Evolutionary conservation across 208 protist genomes (phyloP).

Genomic region (Leishmania amazonensis): DNA sequence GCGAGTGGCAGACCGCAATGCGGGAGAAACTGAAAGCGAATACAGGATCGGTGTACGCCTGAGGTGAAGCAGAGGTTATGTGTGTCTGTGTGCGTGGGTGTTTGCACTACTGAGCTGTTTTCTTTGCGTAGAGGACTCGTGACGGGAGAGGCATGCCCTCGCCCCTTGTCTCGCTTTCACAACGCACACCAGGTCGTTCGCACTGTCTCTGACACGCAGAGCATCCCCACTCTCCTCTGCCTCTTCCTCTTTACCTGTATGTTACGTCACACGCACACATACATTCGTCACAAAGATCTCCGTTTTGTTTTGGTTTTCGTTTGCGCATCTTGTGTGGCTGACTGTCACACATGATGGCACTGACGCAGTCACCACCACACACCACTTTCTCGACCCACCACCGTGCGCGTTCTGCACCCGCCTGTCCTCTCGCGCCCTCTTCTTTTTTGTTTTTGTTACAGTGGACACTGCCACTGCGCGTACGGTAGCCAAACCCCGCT

Average conservation of each 20-base stretch:
- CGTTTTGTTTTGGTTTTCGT: background rate
- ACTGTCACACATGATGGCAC: background rate
- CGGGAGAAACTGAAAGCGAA: slow-evolving; percentile 32
- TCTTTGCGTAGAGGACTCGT: background rate
- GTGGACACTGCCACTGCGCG: background rate
- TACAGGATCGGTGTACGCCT: slow-evolving; percentile 29
- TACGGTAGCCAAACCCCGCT: background rate
- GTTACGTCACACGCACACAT: background rate
- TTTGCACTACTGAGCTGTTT: background rate
- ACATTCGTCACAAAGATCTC: background rate
- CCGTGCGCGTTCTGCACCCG: background rate
- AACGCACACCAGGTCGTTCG: background rate
- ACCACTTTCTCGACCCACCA: background rate
- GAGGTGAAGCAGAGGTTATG: background rate
- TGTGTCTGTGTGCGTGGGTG: background rate
- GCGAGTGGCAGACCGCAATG: slow-evolving; percentile 71
- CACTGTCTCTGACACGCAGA: background rate
- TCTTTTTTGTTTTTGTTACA: background rate
- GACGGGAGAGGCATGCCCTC: background rate
- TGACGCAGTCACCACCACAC: background rate
- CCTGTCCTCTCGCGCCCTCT: background rate
- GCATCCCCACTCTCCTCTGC: background rate
- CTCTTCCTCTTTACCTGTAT: background rate
- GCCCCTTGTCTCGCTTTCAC: background rate
- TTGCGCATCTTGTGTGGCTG: background rate